Conservation (phyloP, 1,284 basidiomycete species). For the Apiotrichum brassicae region DNA sequence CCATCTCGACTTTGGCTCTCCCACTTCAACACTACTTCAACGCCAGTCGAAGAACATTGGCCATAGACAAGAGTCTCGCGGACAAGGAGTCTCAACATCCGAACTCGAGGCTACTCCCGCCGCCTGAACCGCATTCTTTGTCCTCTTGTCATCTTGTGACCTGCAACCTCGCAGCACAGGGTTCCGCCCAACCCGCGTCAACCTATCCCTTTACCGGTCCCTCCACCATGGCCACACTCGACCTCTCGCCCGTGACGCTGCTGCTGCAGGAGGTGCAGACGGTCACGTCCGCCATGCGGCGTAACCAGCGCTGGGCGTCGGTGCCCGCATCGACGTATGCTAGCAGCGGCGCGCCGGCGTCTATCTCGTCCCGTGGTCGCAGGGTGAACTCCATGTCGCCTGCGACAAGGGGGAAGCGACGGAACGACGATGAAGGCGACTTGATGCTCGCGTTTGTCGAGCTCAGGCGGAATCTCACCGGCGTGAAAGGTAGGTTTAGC, state of each 20-base stretch:
- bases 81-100: too few relatives aligned
- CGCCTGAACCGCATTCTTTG: neutral
- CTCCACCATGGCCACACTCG: slow-evolving; percentile 14
- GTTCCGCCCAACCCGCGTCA: neutral
- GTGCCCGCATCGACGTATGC: slow-evolving; percentile 30
- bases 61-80: too few relatives aligned
- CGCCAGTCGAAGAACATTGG: too few relatives aligned
- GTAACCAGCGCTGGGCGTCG: slow-evolving; percentile 87
- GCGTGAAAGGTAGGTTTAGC: slow-evolving; percentile 59
- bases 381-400: neutral
- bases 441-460: slow-evolving; percentile 86
- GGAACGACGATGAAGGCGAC: slow-evolving; percentile 51
- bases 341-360: slow-evolving; percentile 26
- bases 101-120: too few relatives aligned
- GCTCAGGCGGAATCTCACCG: slow-evolving; percentile 68
- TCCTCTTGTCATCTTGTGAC: neutral
- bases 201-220: neutral
- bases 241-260: slow-evolving; percentile 41
- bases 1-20: neutral
- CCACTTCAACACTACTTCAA: too few relatives aligned
- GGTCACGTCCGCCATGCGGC: slow-evolving; percentile 93
- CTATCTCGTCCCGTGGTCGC: slow-evolving; percentile 13
- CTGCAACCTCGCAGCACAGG: neutral
- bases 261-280: slow-evolving; percentile 68
- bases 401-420: slow-evolving; percentile 9